Evolutionary conservation across 345 rosid genomes (phyloP), one percentile per base, ranked within the genome.

Genomic region (Syzygium aqueum): DNA sequence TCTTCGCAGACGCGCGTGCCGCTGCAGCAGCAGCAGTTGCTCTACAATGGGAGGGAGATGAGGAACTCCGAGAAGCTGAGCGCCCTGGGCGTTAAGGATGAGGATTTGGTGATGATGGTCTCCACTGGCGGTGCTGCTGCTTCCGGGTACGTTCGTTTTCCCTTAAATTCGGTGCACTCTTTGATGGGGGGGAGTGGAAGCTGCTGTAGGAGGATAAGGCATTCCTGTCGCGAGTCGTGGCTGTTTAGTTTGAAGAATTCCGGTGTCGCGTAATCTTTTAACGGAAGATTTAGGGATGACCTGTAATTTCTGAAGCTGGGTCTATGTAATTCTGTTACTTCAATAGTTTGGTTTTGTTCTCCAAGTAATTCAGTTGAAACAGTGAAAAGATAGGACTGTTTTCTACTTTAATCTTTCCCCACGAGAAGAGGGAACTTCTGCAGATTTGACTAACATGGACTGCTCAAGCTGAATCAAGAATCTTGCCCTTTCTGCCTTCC

Each of bases 21-120:
- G 16, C 93, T 96, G 86, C 96, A 94, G 94, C 97, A 91, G 90
- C 99, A 96, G 90, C 98, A 95, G 91, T 92, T 96, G 91, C 94
- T 96, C 51, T 94, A 88, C 88, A 95, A 96, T 88, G 99, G 99
- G 87, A 94, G 86, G 88, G 99, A 97, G 92, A 93, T 94, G 90
- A 89, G 90, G 90, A 95, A 96, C 87, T 88, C 87, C 13, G 98
- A 96, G 86, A 96, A 95, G 91, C 89, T 97, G 90, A 93, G 98
- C 92, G 95, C 94, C 19, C 87, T 96, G 89, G 99, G 99, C 84
- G 95, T 96, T 77, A 97, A 94, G 89, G 95, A 96, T 86, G 97
- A 97, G 88, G 99, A 97, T 92, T 91, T 97, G 90, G 67, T 97
- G 89, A 97, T 97, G 99, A 95, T 97, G 98, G 94, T 95, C 86